Evolutionary conservation across 2,329 filamentous ascomycete genomes (phyloP), one percentile per base, ranked within the genome.

Genomic region (Botrytis sinoallii): DNA sequence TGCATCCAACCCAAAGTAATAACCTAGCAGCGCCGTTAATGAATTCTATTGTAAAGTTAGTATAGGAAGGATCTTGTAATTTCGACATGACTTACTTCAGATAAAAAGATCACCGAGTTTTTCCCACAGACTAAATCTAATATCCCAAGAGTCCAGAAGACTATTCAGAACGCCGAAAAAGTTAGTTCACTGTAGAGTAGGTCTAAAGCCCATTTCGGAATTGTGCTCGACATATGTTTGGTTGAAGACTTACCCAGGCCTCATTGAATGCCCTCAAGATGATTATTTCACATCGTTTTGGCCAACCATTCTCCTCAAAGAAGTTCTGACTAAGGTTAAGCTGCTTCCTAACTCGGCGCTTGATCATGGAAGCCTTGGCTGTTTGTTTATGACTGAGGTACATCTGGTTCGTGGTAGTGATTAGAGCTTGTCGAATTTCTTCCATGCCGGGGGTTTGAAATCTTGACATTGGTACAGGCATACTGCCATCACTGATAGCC

Each of bases 221-320:
- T 57, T 69, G 0, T 20, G 48, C n/a, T 22, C 6, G 66, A 25
- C 10, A 14, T 68, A 1, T 32, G 25, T 25, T 64, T 42, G 35
- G 10, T 10, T 14, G 65, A 42, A 29, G 46, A 69, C 66, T 69
- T 44, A 69, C 66, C 48, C 66, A 42, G 4, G 66, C 66, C 14
- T 69, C 66, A 7, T 40, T 20, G 7, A 57, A 69, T 29, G 66
- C 66, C 6, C 1, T 6, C 18, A 29, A 2, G 10, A 69, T 69
- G 48, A 69, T 69, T 7, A 42, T 16, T 22, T 69, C 52, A 16
- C 48, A n/a, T 32, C 66, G 57, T 14, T 12, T 18, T 0, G 9
- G 4, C 66, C 66, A 69, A 32, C n/a, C 66, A 42, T 69, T 69
- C 14, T 29, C 22, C 18, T 8, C 14, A 4, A 69, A 69, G 10